Conservation (phyloP, 495 filamentous ascomycete genomes). For the Hypoxylon crocopeplum region DNA sequence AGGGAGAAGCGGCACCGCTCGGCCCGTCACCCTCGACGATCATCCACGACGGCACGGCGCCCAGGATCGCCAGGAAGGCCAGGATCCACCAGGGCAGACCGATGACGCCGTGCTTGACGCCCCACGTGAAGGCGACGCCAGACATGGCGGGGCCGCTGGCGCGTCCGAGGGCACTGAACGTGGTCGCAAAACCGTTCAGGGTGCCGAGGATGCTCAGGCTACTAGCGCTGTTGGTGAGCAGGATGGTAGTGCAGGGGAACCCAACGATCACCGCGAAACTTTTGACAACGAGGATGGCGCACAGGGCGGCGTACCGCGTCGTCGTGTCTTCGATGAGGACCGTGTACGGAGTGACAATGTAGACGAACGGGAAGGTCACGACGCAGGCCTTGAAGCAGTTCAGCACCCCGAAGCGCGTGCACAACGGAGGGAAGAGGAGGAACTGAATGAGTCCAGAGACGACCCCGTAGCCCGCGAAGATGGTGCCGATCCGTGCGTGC, state of each 20-base stretch:
- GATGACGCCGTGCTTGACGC: slow-evolving; percentile 72
- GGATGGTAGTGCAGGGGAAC: slow-evolving; percentile 87
- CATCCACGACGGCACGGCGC: slow-evolving; percentile 71
- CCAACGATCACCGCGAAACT: slow-evolving; percentile 75
- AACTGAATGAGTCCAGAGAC: slow-evolving; percentile 79
- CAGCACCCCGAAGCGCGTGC: slow-evolving; percentile 72
- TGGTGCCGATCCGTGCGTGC: slow-evolving; percentile 74
- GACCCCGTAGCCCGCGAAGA: slow-evolving; percentile 78
- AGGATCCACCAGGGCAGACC: slow-evolving; percentile 83
- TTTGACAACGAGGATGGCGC: slow-evolving; percentile 70
- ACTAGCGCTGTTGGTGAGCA: slow-evolving; percentile 84
- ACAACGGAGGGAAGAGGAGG: slow-evolving; percentile 74
- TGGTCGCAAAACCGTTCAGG: slow-evolving; percentile 86
- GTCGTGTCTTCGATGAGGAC: slow-evolving; percentile 60
- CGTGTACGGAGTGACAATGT: slow-evolving; percentile 76
- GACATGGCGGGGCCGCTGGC: slow-evolving; percentile 75
- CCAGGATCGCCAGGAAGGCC: slow-evolving; percentile 61
- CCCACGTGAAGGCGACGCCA: slow-evolving; percentile 71
- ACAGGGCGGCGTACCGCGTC: slow-evolving; percentile 53
- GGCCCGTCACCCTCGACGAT: slow-evolving; percentile 81
- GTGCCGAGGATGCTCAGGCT: slow-evolving; percentile 81
- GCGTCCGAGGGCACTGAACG: slow-evolving; percentile 77
- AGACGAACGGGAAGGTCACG: slow-evolving; percentile 72
- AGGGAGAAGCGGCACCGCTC: slow-evolving; percentile 40
- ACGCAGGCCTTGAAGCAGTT: slow-evolving; percentile 66